Base-by-base conservation (phyloP, 495 filamentous ascomycete genomes). In the Tuber calosporum region DNA sequence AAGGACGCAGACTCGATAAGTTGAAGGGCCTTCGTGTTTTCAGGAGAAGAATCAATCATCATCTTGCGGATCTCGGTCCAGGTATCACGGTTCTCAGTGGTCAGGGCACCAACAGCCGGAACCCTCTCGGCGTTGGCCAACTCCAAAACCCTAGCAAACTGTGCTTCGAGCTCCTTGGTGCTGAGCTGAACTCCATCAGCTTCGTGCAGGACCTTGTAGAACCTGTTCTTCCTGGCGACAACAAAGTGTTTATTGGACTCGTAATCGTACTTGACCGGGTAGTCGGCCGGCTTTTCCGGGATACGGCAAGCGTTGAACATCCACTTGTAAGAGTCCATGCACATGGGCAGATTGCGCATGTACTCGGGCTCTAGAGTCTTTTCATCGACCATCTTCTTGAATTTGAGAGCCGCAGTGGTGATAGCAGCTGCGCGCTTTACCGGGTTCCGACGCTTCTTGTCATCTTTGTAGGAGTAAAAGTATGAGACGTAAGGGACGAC, bases 401-500 rank as follows among this genome's bases (percentile, higher is more conserved):
- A 98, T 81, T 94, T 91, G 48, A 99, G 87, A 6, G 89, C 89
- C 3, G 92, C 91, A 17, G 91, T 92, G 2, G 92, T 89, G 77
- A 99, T 89, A 67, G 93, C 93, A 0, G 96, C 96, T 20, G 96
- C 96, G 73, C 96, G 91, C 86, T 95, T 94, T 73, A 90, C 91
- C 5, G 95, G 96, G 84, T 96, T 87, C 45, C 93, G 90, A 72
- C 94, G 89, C 80, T 90, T 86, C 69, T 93, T 89, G 82, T 99
- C 96, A 83, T 99, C 96, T 71, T 91, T 88, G 86, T 97, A 94
- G 45, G 93, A 97, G 86, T 99, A 99, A 85, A 99, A 99, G 87
- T 99, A 99, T 82, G 93, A 96, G 77, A 99, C 96, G 82, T 98
- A 99, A 72, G 96, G 96, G 40, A 98, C 91, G 39, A 99, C 92